Conservation (phyloP, 495 filamentous ascomycete species). For the Apodospora peruviana region DNA sequence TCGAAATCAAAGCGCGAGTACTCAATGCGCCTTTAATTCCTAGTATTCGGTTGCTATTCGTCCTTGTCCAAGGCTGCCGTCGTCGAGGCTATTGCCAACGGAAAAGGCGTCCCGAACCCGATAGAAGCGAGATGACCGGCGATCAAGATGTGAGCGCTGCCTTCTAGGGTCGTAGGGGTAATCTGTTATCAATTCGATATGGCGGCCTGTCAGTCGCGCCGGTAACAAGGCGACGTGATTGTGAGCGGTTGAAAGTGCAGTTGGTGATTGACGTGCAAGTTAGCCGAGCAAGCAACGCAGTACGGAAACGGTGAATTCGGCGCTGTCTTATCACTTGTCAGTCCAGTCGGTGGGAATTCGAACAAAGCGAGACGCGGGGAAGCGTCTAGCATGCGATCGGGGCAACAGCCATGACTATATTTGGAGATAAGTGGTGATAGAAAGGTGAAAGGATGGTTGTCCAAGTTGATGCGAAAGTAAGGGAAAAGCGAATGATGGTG, state of each 20-base stretch:
- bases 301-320: background rate
- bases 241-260: background rate
- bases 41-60: no score
- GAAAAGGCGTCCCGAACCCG: no score
- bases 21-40: no score
- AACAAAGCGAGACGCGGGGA: constrained; percentile 16
- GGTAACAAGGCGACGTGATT: no score
- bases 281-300: background rate
- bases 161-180: no score
- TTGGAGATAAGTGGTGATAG: background rate
- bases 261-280: background rate
- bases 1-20: no score
- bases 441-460: background rate
- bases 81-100: no score
- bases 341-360: background rate
- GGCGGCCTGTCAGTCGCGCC: no score
- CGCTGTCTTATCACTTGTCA: background rate
- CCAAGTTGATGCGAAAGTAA: background rate
- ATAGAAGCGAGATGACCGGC: no score
- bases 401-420: constrained; percentile 9
- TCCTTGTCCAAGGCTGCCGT: no score
- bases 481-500: background rate
- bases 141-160: no score
- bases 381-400: constrained; percentile 15
- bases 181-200: no score